These are phyloP conservation scores for Hypomontagnella monticulosa DNA, from an alignment of 495 filamentous ascomycete genomes.

Conservation along the genomic window DNA sequence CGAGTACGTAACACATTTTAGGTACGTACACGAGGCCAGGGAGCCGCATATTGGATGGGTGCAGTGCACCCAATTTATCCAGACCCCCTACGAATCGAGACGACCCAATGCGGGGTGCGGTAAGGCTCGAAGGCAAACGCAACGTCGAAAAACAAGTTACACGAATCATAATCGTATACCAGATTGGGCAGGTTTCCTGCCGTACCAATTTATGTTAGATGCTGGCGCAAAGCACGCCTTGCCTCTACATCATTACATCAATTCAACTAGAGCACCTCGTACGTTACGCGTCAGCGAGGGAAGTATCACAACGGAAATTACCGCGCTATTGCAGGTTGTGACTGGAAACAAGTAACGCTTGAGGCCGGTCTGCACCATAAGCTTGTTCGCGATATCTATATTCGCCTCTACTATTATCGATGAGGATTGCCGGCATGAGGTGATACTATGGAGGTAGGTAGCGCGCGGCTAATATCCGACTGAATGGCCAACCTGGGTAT, in stretches of 20 bases:
- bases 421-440: neutral
- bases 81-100: slow-evolving; percentile 17
- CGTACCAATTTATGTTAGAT: slow-evolving; percentile 9
- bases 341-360: neutral
- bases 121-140: slow-evolving; percentile 30
- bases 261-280: slow-evolving; percentile 1
- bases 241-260: slow-evolving; percentile 26
- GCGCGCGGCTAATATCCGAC: slow-evolving; percentile 23
- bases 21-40: slow-evolving; percentile 4
- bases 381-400: neutral
- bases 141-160: slow-evolving; percentile 33
- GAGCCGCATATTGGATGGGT: slow-evolving; percentile 34
- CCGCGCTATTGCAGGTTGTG: neutral
- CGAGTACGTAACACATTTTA: slow-evolving; percentile 23
- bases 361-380: neutral
- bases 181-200: slow-evolving; percentile 12
- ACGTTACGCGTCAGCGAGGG: slow-evolving; percentile 20
- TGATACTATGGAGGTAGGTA: neutral
- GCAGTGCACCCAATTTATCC: slow-evolving; percentile 31
- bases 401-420: neutral
- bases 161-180: neutral
- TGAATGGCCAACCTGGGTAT: slow-evolving; percentile 7
- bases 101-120: slow-evolving; percentile 28
- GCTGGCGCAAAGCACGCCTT: slow-evolving; percentile 32
- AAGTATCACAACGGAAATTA: neutral